These are phyloP conservation scores for Zostera marina DNA, from an alignment of 116 monocot species.

Conservation along the genomic window DNA sequence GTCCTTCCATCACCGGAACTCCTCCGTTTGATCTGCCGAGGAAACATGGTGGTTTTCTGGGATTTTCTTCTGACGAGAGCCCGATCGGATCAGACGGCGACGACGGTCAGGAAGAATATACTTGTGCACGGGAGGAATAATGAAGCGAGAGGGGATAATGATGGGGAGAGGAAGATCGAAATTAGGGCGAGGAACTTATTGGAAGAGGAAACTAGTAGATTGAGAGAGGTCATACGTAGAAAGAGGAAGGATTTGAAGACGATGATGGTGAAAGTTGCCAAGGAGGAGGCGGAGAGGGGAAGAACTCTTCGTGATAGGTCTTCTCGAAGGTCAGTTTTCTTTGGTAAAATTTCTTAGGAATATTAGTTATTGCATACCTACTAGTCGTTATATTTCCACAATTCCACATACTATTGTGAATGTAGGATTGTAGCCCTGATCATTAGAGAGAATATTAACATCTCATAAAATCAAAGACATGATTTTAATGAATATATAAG, in stretches of 20 bases:
- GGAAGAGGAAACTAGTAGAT: slow-evolving; percentile 62
- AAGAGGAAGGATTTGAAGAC: slow-evolving; percentile 63
- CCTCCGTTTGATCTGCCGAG: slow-evolving; percentile 83
- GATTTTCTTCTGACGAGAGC: slow-evolving; percentile 62
- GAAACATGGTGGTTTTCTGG: slow-evolving; percentile 87
- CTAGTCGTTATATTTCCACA: too few relatives aligned
- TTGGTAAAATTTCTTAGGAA: not conserved
- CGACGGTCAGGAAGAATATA: slow-evolving; percentile 61
- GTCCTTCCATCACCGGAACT: slow-evolving; percentile 56
- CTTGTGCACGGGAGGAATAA: slow-evolving; percentile 45
- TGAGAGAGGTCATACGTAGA: slow-evolving; percentile 50
- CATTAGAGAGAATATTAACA: too few relatives aligned
- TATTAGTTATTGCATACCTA: too few relatives aligned
- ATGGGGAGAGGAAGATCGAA: slow-evolving; percentile 43
- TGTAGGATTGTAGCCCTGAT: too few relatives aligned
- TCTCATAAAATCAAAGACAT: too few relatives aligned
- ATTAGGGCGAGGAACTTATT: slow-evolving; percentile 51
- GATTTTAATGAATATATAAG: too few relatives aligned
- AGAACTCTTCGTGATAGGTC: slow-evolving; percentile 53
- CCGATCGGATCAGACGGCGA: slow-evolving; percentile 68
- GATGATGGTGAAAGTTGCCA: slow-evolving; percentile 55
- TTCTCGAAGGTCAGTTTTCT: slow-evolving; percentile 38
- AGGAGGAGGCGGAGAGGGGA: slow-evolving; percentile 69
- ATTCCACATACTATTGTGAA: too few relatives aligned
- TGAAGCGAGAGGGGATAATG: slow-evolving; percentile 9